Percentiles rank a stretch among this genome's conserved stretches.
phyloP scores from a whole-genome alignment of 1,284 basidiomycete genomes.

The Cutaneotrichosporon sp. region DNA sequence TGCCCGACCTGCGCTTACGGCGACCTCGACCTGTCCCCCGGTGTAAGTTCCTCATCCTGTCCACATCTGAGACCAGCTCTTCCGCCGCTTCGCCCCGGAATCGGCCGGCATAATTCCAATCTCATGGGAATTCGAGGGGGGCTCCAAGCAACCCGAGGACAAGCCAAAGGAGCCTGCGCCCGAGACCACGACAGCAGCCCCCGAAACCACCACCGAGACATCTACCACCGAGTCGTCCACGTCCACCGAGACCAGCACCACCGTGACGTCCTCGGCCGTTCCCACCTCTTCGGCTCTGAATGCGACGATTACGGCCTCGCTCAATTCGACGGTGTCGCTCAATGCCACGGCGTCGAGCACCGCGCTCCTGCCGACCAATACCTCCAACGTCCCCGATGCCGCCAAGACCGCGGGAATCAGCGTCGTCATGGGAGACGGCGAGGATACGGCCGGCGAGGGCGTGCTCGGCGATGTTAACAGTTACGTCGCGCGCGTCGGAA shows the following conservation, averaged over 20 bases:
- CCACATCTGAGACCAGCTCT: slow-evolving; percentile 1
- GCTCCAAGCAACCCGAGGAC: background rate
- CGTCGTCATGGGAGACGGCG: background rate
- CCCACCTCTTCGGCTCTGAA: background rate
- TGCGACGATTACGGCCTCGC: background rate
- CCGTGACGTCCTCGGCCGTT: background rate
- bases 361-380: background rate
- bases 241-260: background rate
- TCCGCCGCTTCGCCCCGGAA: slow-evolving; percentile 5
- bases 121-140: slow-evolving; percentile 2
- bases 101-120: background rate
- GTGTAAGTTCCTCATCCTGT: background rate
- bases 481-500: slow-evolving; percentile 22
- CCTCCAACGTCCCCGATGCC: background rate
- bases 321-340: background rate
- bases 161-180: background rate
- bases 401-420: background rate
- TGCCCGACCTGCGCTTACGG: slow-evolving; percentile 49
- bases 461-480: background rate
- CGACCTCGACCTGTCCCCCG: slow-evolving; percentile 67
- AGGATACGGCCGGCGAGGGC: background rate
- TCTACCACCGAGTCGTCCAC: background rate
- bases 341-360: background rate
- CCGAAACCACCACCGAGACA: background rate
- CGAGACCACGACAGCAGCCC: background rate